phyloP scores from a whole-genome alignment of 2,329 filamentous ascomycete genomes.

The Rugonectria rugulosa region DNA sequence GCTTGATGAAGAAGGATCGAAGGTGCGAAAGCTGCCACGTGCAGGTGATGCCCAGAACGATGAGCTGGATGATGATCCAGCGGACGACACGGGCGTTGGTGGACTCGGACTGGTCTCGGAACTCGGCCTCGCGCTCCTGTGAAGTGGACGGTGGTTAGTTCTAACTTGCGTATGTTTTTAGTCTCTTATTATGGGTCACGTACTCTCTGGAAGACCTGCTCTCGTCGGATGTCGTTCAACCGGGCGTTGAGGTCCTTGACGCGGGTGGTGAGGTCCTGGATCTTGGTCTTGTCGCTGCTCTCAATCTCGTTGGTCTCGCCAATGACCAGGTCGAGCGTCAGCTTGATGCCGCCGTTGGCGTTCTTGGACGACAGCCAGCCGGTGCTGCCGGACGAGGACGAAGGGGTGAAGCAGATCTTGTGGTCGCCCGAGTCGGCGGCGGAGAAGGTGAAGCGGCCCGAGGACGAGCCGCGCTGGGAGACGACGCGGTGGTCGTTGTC shows the following conservation, averaged over 20 bases:
- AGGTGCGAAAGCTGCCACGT: conserved; percentile 97
- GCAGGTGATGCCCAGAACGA: conserved; percentile 85
- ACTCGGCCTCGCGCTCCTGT: conserved; percentile 95
- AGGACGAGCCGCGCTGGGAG: conserved; percentile 77
- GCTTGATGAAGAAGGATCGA: conserved; percentile 98
- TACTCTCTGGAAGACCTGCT: conserved; percentile 97
- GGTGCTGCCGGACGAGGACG: conserved; percentile 71
- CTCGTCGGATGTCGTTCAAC: conserved; percentile 85
- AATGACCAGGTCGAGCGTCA: conserved; percentile 90
- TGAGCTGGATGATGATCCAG: conserved; percentile 92
- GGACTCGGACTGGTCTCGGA: conserved; percentile 94
- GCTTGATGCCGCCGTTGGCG: conserved; percentile 78
- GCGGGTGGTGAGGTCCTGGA: conserved; percentile 86
- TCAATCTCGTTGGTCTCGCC: conserved; percentile 95
- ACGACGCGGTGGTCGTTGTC: conserved; percentile 98
- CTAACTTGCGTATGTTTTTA: not conserved
- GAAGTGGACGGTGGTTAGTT: conserved; percentile 18
- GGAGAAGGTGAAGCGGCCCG: conserved; percentile 93
- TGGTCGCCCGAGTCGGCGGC: conserved; percentile 95
- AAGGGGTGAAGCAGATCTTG: conserved; percentile 91
- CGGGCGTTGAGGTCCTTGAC: conserved; percentile 89
- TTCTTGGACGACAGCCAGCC: conserved; percentile 75
- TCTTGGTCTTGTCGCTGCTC: conserved; percentile 91
- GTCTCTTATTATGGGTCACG: conserved; percentile 34
- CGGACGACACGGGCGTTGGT: conserved; percentile 92